Evolutionary conservation across 352 stramenopile species (phyloP).

Genomic region (Phytophthora meadii): DNA sequence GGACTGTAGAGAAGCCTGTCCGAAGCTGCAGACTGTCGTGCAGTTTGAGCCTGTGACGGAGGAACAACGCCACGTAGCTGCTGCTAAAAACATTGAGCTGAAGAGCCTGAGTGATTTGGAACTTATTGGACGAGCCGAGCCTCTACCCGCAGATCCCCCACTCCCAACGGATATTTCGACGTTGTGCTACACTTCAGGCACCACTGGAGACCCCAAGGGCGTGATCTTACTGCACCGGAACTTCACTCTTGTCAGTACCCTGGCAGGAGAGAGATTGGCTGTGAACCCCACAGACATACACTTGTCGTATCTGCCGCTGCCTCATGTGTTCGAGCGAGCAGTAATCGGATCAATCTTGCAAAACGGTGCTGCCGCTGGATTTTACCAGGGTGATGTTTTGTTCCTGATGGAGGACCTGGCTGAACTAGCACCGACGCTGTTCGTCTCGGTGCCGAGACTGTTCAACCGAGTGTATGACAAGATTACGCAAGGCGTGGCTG

Average conservation of each 20-base stretch:
- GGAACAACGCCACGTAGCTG: conserved; percentile 12
- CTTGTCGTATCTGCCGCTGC: conserved; percentile 96
- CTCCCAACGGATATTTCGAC: conserved; percentile 90
- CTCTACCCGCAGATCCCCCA: conserved; percentile 58
- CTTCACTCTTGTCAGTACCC: conserved; percentile 38
- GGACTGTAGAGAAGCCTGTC: conserved; percentile 57
- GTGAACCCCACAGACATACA: conserved; percentile 83
- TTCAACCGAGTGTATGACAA: conserved; percentile 98
- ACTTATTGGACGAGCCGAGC: conserved; percentile 41
- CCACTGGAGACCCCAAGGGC: conserved; percentile 96
- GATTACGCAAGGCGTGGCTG: conserved; percentile 80
- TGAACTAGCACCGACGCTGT: conserved; percentile 92
- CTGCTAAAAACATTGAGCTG: conserved; percentile 35
- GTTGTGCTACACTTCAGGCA: conserved; percentile 96
- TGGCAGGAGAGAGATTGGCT: conserved; percentile 41
- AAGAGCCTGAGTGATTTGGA: conserved; percentile 56
- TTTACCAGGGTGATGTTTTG: conserved; percentile 89
- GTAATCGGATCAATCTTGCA: conserved; percentile 89
- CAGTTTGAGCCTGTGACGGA: conserved; percentile 52
- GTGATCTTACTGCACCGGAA: conserved; percentile 94
- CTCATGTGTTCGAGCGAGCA: conserved; percentile 97
- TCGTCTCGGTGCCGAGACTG: conserved; percentile 94
- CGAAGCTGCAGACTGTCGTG: conserved; percentile 48
- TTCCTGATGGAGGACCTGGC: conserved; percentile 94
- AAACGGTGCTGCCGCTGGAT: conserved; percentile 73